Conservation (phyloP, 495 filamentous ascomycete genomes). For the Tuber calosporum region DNA sequence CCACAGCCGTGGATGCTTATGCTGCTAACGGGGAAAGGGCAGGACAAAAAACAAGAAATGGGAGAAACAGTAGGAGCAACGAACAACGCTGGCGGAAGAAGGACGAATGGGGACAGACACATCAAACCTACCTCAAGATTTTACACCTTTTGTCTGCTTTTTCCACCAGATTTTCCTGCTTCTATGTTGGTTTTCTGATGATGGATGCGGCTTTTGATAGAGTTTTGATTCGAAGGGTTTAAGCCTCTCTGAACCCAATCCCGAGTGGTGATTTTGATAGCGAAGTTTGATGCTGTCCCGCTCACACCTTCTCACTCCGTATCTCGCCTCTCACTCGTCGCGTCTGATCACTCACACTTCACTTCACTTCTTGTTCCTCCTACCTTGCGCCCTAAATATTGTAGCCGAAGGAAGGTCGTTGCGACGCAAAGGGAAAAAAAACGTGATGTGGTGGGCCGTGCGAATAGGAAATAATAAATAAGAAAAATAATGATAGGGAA, state of each 20-base stretch:
- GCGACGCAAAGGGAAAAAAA: conserved; percentile 12
- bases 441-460: conserved; percentile 29
- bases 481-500: conserved; percentile 17
- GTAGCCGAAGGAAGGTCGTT: conserved; percentile 21
- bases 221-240: background rate
- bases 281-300: conserved; percentile 4
- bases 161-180: background rate
- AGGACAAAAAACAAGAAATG: background rate
- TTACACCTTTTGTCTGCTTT: background rate
- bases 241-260: background rate
- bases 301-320: conserved; percentile 24
- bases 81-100: background rate
- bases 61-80: background rate
- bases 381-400: conserved; percentile 11
- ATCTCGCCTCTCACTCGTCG: conserved; percentile 13
- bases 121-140: background rate
- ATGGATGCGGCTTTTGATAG: background rate
- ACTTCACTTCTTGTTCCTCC: conserved; percentile 19
- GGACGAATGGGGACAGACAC: background rate
- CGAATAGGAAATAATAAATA: conserved; percentile 12
- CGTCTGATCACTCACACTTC: conserved; percentile 13
- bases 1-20: conserved; percentile 1
- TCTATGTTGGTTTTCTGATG: background rate
- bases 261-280: background rate
- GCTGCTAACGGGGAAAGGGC: background rate